phyloP scores from a whole-genome alignment of 2,329 filamentous ascomycete genomes.

The Fusarium sp. region DNA sequence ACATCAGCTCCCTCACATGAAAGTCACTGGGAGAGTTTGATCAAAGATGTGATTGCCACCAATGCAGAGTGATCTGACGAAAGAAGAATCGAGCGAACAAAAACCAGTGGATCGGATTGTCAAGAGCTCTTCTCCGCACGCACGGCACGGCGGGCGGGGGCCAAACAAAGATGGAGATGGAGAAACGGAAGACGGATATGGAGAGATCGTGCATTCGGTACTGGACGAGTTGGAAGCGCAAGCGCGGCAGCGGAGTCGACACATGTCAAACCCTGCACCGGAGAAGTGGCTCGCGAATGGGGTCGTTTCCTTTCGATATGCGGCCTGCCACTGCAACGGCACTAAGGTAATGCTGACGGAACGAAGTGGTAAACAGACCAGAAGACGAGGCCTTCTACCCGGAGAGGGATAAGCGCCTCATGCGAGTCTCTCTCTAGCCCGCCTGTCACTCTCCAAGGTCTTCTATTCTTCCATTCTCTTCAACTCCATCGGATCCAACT shows the following conservation, averaged over 20 bases:
- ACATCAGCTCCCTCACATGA: slow-evolving; percentile 18
- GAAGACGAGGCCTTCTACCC: slow-evolving; percentile 30
- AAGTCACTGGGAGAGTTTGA: background rate
- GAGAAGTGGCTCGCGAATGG: slow-evolving; percentile 39
- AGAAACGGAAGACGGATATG: slow-evolving; percentile 15
- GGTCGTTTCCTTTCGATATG: slow-evolving; percentile 37
- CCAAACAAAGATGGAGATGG: slow-evolving; percentile 31
- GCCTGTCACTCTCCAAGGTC: background rate
- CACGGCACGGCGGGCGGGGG: slow-evolving; percentile 29
- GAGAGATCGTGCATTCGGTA: slow-evolving; percentile 42
- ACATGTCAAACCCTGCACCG: slow-evolving; percentile 38
- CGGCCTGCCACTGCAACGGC: slow-evolving; percentile 22
- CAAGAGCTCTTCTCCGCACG: slow-evolving; percentile 39
- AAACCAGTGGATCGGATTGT: slow-evolving; percentile 36
- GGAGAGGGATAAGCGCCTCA: slow-evolving; percentile 37
- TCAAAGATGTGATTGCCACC: slow-evolving; percentile 12
- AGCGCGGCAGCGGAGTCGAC: slow-evolving; percentile 34
- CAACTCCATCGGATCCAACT: slow-evolving; percentile 13
- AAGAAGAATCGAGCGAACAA: slow-evolving; percentile 4
- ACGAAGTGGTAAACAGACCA: slow-evolving; percentile 30
- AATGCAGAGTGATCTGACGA: slow-evolving; percentile 19
- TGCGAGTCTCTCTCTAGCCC: slow-evolving; percentile 20
- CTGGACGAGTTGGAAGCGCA: slow-evolving; percentile 28
- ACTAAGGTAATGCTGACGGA: slow-evolving; percentile 14
- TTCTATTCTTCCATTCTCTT: slow-evolving; percentile 28